Percentiles rank a stretch among this genome's conserved stretches.
Conservation (phyloP, 2,329 filamentous ascomycete species). For the Phialocephala subalpina region DNA sequence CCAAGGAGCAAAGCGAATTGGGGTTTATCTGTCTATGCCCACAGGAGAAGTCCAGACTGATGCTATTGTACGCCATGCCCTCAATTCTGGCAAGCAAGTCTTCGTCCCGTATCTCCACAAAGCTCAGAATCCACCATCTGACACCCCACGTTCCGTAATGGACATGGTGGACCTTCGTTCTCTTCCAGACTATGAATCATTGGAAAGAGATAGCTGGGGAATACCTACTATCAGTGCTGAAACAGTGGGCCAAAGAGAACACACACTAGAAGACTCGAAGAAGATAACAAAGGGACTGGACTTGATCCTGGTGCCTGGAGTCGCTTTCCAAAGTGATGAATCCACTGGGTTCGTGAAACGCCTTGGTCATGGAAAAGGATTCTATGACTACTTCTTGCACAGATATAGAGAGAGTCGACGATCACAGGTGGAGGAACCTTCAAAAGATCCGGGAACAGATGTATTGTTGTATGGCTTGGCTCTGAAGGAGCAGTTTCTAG, state of each 20-base stretch:
- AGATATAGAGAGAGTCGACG: conserved; percentile 65
- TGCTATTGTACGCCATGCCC: conserved; percentile 81
- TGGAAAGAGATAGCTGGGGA: conserved; percentile 86
- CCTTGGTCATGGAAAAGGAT: conserved; percentile 93
- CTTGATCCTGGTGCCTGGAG: conserved; percentile 88
- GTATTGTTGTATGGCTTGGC: conserved; percentile 77
- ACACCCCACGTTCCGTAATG: conserved; percentile 76
- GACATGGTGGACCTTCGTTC: conserved; percentile 88
- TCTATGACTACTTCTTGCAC: conserved; percentile 93
- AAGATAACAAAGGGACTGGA: conserved; percentile 68
- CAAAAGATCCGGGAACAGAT: conserved; percentile 64
- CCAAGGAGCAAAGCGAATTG: conserved; percentile 75
- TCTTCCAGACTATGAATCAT: conserved; percentile 77
- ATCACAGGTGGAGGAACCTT: conserved; percentile 36
- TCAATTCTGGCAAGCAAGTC: conserved; percentile 80
- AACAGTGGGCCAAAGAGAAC: conserved; percentile 71
- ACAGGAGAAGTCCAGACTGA: conserved; percentile 85
- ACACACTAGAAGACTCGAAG: conserved; percentile 71
- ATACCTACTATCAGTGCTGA: conserved; percentile 83
- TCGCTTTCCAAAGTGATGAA: conserved; percentile 80
- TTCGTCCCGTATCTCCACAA: conserved; percentile 91
- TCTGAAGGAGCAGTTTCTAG: conserved; percentile 84
- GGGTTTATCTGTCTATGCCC: conserved; percentile 94
- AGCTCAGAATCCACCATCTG: conserved; percentile 46
- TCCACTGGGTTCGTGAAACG: conserved; percentile 67